Base-by-base conservation (phyloP, 345 rosid species). In the Lagerstroemia speciosa region DNA sequence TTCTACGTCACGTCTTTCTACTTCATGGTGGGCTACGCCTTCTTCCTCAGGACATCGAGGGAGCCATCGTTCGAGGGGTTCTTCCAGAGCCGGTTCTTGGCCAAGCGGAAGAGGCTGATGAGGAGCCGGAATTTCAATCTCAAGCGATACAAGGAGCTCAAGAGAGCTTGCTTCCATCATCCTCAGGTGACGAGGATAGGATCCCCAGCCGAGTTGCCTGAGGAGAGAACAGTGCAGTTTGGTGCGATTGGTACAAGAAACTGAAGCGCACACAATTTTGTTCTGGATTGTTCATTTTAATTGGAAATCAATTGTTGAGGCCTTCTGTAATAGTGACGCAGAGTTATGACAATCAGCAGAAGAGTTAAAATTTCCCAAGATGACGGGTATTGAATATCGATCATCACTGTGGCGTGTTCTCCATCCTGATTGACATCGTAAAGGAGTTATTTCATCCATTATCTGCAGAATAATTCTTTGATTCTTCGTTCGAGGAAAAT, bases 11-110 rank as follows among this genome's bases (percentile, higher is more conserved):
- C 99, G 0, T 85, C 96, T 17, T 34, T 78, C 1, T 92, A 92
- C 69, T 85, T 83, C 81, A 84, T 90, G 87, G 87, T 83, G 0
- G 82, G 96, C 43, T 95, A 90, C 31, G 64, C 87, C 0, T 95
- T 92, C 78, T 95, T 92, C 86, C 97, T 95, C 34, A 77, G 75
- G 79, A 95, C 99, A 1, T 73, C 89, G 1, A 86, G 74, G 71
- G 99, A 92, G 67, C 99, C 99, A 24, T 86, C 97, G 17, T 88
- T 90, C 46, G 91, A 87, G 85, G 93, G 98, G 14, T 90, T 95
- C 66, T 90, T 87, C 72, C 84, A 84, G 32, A 85, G 90, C 80
- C 82, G 99, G 76, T 80, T 92, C 53, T 64, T 34, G 2, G 78
- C 87, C 33, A 92, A 85, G 78, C 98, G 82, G 82, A 81, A 79